These are phyloP conservation scores for Epicoccum sorghinum DNA, from an alignment of 2,329 filamentous ascomycete species.

Conservation along the genomic window DNA sequence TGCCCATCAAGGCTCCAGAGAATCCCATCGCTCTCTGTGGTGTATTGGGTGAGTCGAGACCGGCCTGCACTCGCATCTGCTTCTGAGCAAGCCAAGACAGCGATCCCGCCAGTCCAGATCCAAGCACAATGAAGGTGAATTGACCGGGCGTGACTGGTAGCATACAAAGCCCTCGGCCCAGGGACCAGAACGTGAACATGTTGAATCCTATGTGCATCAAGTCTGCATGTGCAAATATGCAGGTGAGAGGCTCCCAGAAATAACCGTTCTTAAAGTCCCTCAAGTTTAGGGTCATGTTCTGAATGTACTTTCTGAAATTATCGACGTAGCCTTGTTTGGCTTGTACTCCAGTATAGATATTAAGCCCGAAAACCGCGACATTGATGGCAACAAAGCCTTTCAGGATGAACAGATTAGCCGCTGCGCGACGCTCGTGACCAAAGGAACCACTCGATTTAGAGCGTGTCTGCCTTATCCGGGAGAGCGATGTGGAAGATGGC, in stretches of 20 bases:
- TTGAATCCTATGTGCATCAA: slow-evolving; percentile 50
- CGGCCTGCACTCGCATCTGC: slow-evolving; percentile 7
- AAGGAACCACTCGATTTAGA: slow-evolving; percentile 11
- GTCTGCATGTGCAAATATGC: slow-evolving; percentile 48
- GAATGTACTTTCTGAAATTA: slow-evolving; percentile 22
- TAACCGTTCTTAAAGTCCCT: slow-evolving; percentile 34
- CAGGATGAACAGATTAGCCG: slow-evolving; percentile 26
- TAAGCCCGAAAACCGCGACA: slow-evolving; percentile 47
- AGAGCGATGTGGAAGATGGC: slow-evolving; percentile 8
- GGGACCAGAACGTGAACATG: slow-evolving; percentile 48
- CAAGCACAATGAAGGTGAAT: slow-evolving; percentile 37
- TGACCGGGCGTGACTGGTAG: slow-evolving; percentile 37
- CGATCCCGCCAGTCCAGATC: slow-evolving; percentile 37
- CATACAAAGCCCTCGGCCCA: slow-evolving; percentile 43
- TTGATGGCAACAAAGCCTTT: slow-evolving; percentile 51
- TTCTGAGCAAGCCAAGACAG: slow-evolving; percentile 24
- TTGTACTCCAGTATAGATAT: slow-evolving; percentile 40
- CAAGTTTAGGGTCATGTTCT: slow-evolving; percentile 45
- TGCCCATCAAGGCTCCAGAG: slow-evolving; percentile 51
- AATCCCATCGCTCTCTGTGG: slow-evolving; percentile 35
- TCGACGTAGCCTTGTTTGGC: slow-evolving; percentile 24
- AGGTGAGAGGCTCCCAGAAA: slow-evolving; percentile 49
- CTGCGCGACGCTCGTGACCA: slow-evolving; percentile 1
- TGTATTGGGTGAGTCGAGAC: background rate
- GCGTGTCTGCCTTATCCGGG: slow-evolving; percentile 3